Percentiles rank a stretch among this genome's conserved stretches.
These are phyloP conservation scores for Syzygium aqueum DNA, from an alignment of 345 rosid genomes.

Conservation along the genomic window DNA sequence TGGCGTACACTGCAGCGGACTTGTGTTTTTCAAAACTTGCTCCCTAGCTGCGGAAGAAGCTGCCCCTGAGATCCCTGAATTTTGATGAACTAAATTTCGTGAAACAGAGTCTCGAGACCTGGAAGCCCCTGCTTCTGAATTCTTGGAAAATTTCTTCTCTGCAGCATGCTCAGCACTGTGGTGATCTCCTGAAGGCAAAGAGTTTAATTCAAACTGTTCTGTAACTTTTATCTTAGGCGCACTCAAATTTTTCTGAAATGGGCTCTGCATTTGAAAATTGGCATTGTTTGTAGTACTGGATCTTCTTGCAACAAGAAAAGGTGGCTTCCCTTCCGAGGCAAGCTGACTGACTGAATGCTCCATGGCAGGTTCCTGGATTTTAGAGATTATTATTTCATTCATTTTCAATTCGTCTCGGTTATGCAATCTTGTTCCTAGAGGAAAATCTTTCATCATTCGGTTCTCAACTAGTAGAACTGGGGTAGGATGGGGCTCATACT, in stretches of 20 bases:
- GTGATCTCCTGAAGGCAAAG: slow-evolving; percentile 50
- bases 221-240: background rate
- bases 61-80: background rate
- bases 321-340: background rate
- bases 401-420: background rate
- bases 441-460: slow-evolving; percentile 28
- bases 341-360: background rate
- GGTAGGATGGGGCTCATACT: slow-evolving; percentile 79
- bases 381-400: background rate
- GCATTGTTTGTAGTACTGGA: background rate
- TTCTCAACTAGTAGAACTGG: slow-evolving; percentile 56
- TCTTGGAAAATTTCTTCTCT: slow-evolving; percentile 30
- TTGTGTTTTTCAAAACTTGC: slow-evolving; percentile 25
- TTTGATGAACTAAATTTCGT: background rate
- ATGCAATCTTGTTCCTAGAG: slow-evolving; percentile 14
- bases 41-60: slow-evolving; percentile 21
- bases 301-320: background rate
- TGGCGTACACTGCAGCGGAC: slow-evolving; percentile 23
- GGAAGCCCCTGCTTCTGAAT: slow-evolving; percentile 18
- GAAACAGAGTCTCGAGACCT: background rate
- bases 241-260: background rate
- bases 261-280: background rate
- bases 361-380: background rate
- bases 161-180: slow-evolving; percentile 23
- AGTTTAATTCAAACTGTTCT: slow-evolving; percentile 44